These are phyloP conservation scores for Cercospora beticola DNA, from an alignment of 2,329 filamentous ascomycete species.

Conservation along the genomic window DNA sequence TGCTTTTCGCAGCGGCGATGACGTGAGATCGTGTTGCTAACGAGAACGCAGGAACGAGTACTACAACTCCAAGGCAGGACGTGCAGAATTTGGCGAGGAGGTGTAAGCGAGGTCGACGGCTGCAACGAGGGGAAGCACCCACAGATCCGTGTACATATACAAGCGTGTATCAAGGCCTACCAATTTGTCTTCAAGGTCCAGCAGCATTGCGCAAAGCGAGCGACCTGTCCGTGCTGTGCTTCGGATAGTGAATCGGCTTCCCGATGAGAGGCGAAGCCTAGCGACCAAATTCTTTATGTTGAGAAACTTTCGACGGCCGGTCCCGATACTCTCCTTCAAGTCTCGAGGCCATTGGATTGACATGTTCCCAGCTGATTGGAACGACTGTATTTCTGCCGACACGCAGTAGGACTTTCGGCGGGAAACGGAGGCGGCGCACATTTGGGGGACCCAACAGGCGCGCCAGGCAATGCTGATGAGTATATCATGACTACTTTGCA, in stretches of 20 bases:
- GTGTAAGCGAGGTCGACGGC: conserved; percentile 33
- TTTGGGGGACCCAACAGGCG: background rate
- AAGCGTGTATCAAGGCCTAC: background rate
- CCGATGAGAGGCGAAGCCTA: background rate
- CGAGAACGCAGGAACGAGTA: conserved; percentile 66
- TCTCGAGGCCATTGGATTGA: background rate
- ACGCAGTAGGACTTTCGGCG: background rate
- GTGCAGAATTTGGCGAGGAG: conserved; percentile 52
- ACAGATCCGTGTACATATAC: conserved; percentile 12
- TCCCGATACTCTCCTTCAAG: background rate
- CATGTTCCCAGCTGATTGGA: background rate
- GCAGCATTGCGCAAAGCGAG: background rate
- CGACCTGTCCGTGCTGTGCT: background rate
- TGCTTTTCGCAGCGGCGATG: background rate
- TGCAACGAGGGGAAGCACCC: background rate
- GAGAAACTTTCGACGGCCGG: background rate
- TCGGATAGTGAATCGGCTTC: background rate
- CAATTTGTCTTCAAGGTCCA: background rate
- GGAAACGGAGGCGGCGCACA: background rate
- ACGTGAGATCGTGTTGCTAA: conserved; percentile 10
- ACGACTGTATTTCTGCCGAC: background rate
- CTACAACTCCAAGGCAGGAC: conserved; percentile 75
- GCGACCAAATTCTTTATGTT: background rate
- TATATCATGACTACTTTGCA: background rate
- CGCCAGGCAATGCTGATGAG: background rate